Evolutionary conservation across 2,329 filamentous ascomycete genomes (phyloP).

Genomic region (Mariannaea elegans): DNA sequence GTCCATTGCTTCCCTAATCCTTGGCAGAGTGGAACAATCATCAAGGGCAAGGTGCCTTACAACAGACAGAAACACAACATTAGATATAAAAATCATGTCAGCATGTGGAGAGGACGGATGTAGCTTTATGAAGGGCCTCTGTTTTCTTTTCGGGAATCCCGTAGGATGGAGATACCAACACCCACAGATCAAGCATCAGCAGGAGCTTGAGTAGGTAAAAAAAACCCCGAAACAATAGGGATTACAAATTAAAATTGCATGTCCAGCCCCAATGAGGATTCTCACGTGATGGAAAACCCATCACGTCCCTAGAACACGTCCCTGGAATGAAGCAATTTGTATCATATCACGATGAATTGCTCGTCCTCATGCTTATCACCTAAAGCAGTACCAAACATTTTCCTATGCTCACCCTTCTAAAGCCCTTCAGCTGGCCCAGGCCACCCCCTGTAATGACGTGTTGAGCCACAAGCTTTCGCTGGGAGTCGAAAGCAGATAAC

Average conservation of each 20-base stretch:
- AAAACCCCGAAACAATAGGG: conserved; percentile 6
- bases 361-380: no score
- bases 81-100: background rate
- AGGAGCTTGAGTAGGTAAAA: no score
- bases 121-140: conserved; percentile 6
- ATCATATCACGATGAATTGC: no score
- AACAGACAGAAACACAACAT: background rate
- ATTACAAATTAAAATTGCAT: conserved; percentile 7
- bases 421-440: background rate
- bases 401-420: conserved; percentile 2
- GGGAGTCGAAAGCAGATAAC: background rate
- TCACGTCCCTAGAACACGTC: background rate
- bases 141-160: conserved; percentile 4
- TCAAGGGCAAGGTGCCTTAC: conserved; percentile 11
- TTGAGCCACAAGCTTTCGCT: background rate
- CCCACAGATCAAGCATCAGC: background rate
- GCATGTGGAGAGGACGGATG: background rate
- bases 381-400: no score
- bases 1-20: background rate
- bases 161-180: background rate
- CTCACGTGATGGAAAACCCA: background rate
- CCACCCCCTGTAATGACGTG: background rate
- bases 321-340: conserved; percentile 18
- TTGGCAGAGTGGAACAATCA: background rate
- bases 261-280: background rate